Evolutionary conservation across 768 basidiomycete genomes (phyloP), one percentile per base, ranked within the genome.

Genomic region (Flagelloscypha sp.): DNA sequence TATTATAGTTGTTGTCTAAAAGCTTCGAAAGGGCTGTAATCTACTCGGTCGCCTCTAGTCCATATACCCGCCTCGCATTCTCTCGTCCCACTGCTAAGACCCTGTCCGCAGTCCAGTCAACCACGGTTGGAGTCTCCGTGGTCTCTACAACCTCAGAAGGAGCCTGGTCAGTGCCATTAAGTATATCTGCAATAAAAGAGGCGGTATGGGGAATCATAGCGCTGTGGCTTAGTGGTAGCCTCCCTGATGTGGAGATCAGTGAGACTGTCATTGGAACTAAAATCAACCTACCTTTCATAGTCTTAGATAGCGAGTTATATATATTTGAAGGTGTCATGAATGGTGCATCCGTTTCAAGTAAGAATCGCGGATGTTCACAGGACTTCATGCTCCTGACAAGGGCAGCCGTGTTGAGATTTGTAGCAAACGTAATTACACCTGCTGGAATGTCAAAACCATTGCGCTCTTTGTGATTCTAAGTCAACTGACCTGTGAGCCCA

Each of bases 181-280:
- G 59, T 1, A 72, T 52, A 1, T 57, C 56, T 3, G 81, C 76
- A 0, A 85, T 72, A 48, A 79, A 88, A 45, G 77, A 74, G 0
- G 86, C 84, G 0, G 82, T 82, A 85, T 85, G 89, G 0, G 87
- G 86, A 1, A 90, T 71, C 82, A 89, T 87, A 0, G 74, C 84
- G 0, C 75, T 74, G 48, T 87, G 85, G 36, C 70, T 84, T 6
- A 89, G 51, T 0, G 87, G 81, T 0, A 89, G 54, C 43, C 69
- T 72, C 12, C 41, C n/a, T n/a, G n/a, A n/a, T n/a, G n/a, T n/a
- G n/a, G n/a, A n/a, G n/a, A n/a, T n/a, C n/a, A n/a, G n/a, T n/a
- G n/a, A n/a, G n/a, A n/a, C n/a, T n/a, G n/a, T n/a, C n/a, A n/a
- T n/a, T n/a, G n/a, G n/a, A n/a, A n/a, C n/a, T n/a, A n/a, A n/a